phyloP scores from a whole-genome alignment of 768 basidiomycete genomes.

The Boletus sp. region DNA sequence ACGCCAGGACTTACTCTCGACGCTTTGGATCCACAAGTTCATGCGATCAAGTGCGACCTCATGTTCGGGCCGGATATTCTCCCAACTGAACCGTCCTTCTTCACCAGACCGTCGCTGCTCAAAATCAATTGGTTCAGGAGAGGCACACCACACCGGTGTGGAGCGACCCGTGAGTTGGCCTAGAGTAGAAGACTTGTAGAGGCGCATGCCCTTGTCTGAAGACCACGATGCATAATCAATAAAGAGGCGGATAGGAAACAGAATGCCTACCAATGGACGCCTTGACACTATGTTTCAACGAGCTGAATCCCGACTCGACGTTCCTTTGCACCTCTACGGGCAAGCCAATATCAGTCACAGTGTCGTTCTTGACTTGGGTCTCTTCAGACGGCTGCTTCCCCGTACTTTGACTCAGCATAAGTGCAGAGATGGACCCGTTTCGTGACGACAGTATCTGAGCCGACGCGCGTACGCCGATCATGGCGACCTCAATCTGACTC shows the following conservation, averaged over 20 bases:
- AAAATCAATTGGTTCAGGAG: slow-evolving; percentile 32
- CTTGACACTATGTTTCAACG: slow-evolving; percentile 69
- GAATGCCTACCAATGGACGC: slow-evolving; percentile 63
- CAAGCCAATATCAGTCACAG: slow-evolving; percentile 23
- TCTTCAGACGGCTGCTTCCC: slow-evolving; percentile 10
- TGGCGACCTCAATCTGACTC: slow-evolving; percentile 32
- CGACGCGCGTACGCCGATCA: slow-evolving; percentile 26
- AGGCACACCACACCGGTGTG: slow-evolving; percentile 30
- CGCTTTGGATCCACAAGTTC: slow-evolving; percentile 79
- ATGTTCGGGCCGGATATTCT: slow-evolving; percentile 32
- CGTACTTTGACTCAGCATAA: slow-evolving; percentile 8
- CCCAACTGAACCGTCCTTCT: slow-evolving; percentile 35
- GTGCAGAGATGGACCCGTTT: slow-evolving; percentile 22
- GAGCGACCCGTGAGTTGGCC: slow-evolving; percentile 37
- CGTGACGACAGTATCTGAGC: slow-evolving; percentile 28
- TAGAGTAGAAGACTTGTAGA: slow-evolving; percentile 65
- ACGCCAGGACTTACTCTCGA: slow-evolving; percentile 62
- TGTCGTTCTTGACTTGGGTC: slow-evolving; percentile 5
- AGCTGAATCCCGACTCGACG: slow-evolving; percentile 41
- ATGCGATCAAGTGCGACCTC: slow-evolving; percentile 55
- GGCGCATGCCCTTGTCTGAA: slow-evolving; percentile 63
- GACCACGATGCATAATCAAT: not conserved
- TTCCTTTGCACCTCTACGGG: slow-evolving; percentile 25
- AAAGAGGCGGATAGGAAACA: not conserved
- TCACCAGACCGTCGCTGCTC: slow-evolving; percentile 33